Conservation (phyloP, 768 basidiomycete genomes). For the Phanerochaete sordida region DNA sequence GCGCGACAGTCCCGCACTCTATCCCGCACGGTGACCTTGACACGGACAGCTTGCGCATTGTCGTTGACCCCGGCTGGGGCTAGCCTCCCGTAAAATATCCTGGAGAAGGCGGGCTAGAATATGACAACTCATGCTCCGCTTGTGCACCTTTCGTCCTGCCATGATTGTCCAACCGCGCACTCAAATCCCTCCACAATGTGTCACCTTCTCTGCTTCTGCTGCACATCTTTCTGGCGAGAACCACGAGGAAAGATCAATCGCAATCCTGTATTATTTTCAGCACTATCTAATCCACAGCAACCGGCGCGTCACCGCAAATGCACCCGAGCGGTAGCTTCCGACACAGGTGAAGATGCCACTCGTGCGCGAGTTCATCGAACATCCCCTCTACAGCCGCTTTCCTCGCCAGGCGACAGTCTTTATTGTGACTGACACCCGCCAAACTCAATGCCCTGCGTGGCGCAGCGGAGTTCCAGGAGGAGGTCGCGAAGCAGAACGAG, state of each 20-base stretch:
- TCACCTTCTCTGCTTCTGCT: constrained; percentile 9
- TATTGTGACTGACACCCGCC: constrained; percentile 58
- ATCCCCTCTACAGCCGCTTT: constrained; percentile 97
- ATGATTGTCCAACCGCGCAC: neutral
- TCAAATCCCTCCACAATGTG: neutral
- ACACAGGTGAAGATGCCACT: constrained; percentile 89
- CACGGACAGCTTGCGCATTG: neutral
- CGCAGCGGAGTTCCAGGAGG: constrained; percentile 73
- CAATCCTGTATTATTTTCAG: constrained; percentile 59
- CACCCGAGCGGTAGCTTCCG: constrained; percentile 66
- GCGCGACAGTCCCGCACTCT: too few relatives aligned
- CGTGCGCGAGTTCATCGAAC: constrained; percentile 93
- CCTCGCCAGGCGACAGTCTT: constrained; percentile 91
- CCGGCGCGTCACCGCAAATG: constrained; percentile 67
- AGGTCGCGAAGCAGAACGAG: constrained; percentile 74
- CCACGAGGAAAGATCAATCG: constrained; percentile 74
- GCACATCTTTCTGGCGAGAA: neutral
- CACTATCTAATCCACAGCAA: constrained; percentile 41
- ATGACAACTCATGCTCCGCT: neutral
- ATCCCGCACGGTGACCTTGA: neutral
- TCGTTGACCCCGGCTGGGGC: neutral
- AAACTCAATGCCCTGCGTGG: constrained; percentile 68
- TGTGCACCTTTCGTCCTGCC: neutral
- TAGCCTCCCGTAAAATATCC: neutral
- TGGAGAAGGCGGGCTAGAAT: too few relatives aligned